Base-by-base conservation (phyloP, 441 rosid genomes). In the Adansonia madagascariensis region DNA sequence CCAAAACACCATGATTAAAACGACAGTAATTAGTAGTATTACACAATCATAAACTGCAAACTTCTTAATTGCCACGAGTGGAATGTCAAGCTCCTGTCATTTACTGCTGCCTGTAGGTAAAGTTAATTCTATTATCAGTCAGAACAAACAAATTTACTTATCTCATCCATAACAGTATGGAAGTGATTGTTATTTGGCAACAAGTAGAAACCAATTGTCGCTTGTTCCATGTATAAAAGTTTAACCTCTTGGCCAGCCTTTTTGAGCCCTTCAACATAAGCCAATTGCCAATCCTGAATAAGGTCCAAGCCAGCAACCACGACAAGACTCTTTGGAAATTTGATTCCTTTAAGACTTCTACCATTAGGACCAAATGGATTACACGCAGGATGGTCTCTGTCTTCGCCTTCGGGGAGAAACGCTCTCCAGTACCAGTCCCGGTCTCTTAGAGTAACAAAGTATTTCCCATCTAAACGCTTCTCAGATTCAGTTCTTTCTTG, bases 341-440 rank as follows among this genome's bases (percentile, higher is more conserved):
- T 84, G 53, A 84, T 55, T 47, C 87, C 91, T 67, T 76, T 64
- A 11, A 90, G 83, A 71, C 82, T 84, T 56, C 74, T 87, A 12
- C 78, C 92, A 8, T 79, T 84, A 22, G 86, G 79, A 50, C 94
- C 89, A 81, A 89, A 87, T 3, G 92, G 94, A 72, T 89, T 90
- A 80, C 92, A 88, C 0, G 94, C 94, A 15, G 81, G 85, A 80
- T 90, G 94, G 68, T 90, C 94, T 52, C 94, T 83, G 78, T 90
- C 85, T 64, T 85, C 94, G 2, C 88, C 90, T 73, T 85, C 90
- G 0, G 92, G 94, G 6, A 90, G 78, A 80, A 80, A 90, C 8
- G 94, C 92, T 84, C 82, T 85, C 94, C 94, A 90, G 75, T 90
- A 90, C 92, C 94, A 90, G 67, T 90, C 92, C 0, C 94, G 79